Percentiles rank a stretch among this genome's conserved stretches.
These are phyloP conservation scores for Ascochyta koolunga DNA, from an alignment of 2,329 filamentous ascomycete species.

Conservation along the genomic window DNA sequence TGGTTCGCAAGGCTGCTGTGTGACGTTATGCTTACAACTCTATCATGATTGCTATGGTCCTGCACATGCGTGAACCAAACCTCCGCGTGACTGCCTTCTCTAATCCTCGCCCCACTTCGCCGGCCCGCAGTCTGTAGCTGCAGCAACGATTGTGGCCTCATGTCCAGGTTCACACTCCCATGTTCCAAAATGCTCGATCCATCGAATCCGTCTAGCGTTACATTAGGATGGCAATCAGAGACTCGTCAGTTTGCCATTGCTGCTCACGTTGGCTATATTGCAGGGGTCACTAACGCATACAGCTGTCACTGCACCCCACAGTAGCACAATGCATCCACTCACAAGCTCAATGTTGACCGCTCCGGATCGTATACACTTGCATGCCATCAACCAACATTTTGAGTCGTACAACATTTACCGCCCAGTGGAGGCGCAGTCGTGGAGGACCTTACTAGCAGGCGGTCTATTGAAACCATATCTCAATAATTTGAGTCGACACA, in stretches of 20 bases:
- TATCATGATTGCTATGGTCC: slow-evolving; percentile 2
- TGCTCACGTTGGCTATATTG: not conserved
- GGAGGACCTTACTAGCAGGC: slow-evolving; percentile 5
- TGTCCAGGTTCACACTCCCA: not conserved
- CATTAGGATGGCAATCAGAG: not conserved
- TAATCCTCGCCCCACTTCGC: slow-evolving; percentile 13
- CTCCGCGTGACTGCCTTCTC: slow-evolving; percentile 15
- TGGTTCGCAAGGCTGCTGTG: slow-evolving; percentile 19
- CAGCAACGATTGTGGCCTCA: slow-evolving; percentile 16
- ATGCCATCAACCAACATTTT: not conserved
- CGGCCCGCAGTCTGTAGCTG: slow-evolving; percentile 13
- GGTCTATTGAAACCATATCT: slow-evolving; percentile 12
- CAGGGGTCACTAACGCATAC: not conserved
- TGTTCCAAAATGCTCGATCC: not conserved
- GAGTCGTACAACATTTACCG: slow-evolving; percentile 9
- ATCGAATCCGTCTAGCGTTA: not conserved
- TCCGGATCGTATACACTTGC: not conserved
- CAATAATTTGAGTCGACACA: slow-evolving; percentile 9
- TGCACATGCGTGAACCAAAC: not conserved
- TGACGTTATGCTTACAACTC: slow-evolving; percentile 14
- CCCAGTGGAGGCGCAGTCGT: slow-evolving; percentile 2
- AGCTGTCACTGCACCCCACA: slow-evolving; percentile 8
- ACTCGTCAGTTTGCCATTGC: not conserved
- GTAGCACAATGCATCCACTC: slow-evolving; percentile 7
- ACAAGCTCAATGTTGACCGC: slow-evolving; percentile 3